These are phyloP conservation scores for Fusarium nygamai DNA, from an alignment of 2,329 filamentous ascomycete species.

Conservation along the genomic window DNA sequence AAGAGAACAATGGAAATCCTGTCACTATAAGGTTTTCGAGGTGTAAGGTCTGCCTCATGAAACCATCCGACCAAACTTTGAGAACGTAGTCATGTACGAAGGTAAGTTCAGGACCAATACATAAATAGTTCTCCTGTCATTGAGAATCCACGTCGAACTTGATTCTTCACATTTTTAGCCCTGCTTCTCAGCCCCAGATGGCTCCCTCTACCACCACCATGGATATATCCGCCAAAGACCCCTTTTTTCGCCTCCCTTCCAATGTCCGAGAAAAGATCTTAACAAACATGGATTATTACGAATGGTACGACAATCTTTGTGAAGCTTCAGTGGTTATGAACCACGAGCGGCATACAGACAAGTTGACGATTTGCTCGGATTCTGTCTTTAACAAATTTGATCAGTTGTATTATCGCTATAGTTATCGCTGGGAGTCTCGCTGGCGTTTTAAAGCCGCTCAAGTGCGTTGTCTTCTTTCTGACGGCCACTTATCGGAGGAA, in stretches of 20 bases:
- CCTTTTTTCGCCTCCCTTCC: neutral
- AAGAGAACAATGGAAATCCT: neutral
- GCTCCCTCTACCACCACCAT: no score
- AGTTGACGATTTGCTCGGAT: neutral
- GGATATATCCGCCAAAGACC: neutral
- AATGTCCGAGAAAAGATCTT: neutral
- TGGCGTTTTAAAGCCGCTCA: neutral
- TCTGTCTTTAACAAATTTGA: neutral
- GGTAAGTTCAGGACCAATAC: fast-evolving
- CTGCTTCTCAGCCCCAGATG: neutral
- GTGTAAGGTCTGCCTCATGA: neutral
- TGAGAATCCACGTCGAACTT: neutral
- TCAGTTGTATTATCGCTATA: neutral
- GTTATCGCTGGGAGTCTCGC: neutral
- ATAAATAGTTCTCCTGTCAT: fast-evolving
- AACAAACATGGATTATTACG: neutral
- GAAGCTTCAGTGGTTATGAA: neutral
- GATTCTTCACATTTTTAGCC: neutral
- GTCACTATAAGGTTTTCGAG: neutral
- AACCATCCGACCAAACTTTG: neutral
- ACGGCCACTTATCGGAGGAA: neutral
- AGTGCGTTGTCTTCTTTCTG: neutral
- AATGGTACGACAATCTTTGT: neutral
- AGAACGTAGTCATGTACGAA: fast-evolving
- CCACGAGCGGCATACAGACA: neutral